phyloP scores from a whole-genome alignment of 2,329 filamentous ascomycete species.

The Allantophomopsis cytisporea region DNA sequence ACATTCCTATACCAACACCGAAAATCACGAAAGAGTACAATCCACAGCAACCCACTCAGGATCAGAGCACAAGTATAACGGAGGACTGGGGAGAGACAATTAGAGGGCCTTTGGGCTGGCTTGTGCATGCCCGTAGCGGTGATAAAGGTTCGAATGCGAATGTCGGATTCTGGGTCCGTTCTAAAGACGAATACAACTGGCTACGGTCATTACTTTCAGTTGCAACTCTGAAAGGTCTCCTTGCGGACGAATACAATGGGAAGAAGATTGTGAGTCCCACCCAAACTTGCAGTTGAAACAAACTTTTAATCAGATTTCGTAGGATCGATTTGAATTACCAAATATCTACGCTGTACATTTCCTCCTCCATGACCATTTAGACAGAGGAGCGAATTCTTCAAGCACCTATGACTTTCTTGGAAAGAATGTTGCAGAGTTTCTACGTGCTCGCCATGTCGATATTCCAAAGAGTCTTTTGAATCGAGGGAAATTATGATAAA shows the following conservation, averaged over 20 bases:
- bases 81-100: constrained; percentile 3
- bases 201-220: constrained; percentile 12
- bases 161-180: constrained; percentile 24
- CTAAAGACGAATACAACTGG: constrained; percentile 24
- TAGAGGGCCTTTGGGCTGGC: constrained; percentile 3
- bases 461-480: constrained; percentile 9
- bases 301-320: neutral
- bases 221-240: constrained; percentile 8
- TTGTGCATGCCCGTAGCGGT: constrained; percentile 11
- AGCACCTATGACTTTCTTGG: constrained; percentile 9
- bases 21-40: constrained; percentile 1
- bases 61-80: neutral
- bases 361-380: constrained; percentile 21
- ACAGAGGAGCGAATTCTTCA: constrained; percentile 14
- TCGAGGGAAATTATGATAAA: constrained; percentile 5
- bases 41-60: constrained; percentile 2
- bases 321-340: constrained; percentile 12
- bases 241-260: constrained; percentile 10
- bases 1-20: constrained; percentile 3
- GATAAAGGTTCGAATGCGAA: constrained; percentile 23
- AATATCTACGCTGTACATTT: constrained; percentile 8
- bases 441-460: constrained; percentile 7
- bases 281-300: neutral
- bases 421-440: constrained; percentile 11
- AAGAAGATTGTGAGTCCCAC: constrained; percentile 10